Evolutionary conservation across 306 rosid genomes (phyloP), one percentile per base, ranked within the genome.

Genomic region (Casuarina glauca): DNA sequence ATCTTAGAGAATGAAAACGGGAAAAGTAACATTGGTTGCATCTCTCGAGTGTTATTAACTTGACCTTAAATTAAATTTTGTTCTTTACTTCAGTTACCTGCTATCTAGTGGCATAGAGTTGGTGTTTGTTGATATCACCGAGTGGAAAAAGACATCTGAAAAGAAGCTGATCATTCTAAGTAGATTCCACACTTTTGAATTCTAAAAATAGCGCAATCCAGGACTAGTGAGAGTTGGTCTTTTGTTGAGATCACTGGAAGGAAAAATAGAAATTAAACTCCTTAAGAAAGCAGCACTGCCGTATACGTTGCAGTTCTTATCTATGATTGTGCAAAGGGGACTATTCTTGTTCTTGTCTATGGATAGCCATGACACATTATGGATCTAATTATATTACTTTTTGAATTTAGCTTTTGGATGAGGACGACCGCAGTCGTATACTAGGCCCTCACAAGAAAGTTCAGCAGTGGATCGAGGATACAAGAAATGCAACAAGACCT

Each of bases 401-500:
- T 45, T 77, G 17, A 58, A 32, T 85, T 72, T 84, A 95, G 97
- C 79, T 93, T 79, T 74, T 95, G 74, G 93, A 88, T 50, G 93
- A 87, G 86, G 79, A 88, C 77, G 94, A 86, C 73, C 84, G 78
- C 2, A 82, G 51, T 76, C 88, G 92, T 50, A 81, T 94, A 53
- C 90, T 95, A 48, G 93, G 90, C 20, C 99, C 97, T 0, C 89
- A 91, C 88, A 86, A 81, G 88, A 89, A 88, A 86, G 93, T 95
- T 81, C 87, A 83, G 83, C 86, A 78, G 82, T 95, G 97, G 97
- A 84, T 93, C 49, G 96, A 90, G 86, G 84, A 86, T 85, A 91
- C 91, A 38, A 92, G 69, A 86, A 82, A 58, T 78, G 97, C 97
- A 54, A 93, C 91, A 0, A 89, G 71, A 66, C 99, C 97, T 68